These are phyloP conservation scores for Cyphellophora attinorum DNA, from an alignment of 2,329 filamentous ascomycete genomes.

Conservation along the genomic window DNA sequence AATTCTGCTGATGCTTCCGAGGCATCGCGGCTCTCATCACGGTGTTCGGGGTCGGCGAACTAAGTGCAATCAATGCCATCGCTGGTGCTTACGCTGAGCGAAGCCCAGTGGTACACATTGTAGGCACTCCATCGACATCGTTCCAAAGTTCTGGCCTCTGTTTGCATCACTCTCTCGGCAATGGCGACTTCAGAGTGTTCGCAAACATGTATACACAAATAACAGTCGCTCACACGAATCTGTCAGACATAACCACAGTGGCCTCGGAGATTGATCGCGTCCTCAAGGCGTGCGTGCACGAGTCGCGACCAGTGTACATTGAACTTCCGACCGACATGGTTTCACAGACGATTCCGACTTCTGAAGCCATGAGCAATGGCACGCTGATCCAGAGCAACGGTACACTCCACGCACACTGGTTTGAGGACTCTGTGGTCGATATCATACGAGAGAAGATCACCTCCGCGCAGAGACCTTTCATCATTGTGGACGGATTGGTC, in stretches of 20 bases:
- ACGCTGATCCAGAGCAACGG: slow-evolving; percentile 9
- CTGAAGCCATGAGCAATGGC: slow-evolving; percentile 9
- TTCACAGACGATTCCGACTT: slow-evolving; percentile 10
- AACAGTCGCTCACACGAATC: slow-evolving; percentile 39
- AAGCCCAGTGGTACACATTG: slow-evolving; percentile 51
- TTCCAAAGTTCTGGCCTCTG: slow-evolving; percentile 12
- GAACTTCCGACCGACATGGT: slow-evolving; percentile 35
- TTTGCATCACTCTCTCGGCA: slow-evolving; percentile 27
- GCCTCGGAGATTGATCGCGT: slow-evolving; percentile 43
- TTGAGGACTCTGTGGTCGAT: slow-evolving; percentile 18
- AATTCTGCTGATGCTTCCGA: neutral
- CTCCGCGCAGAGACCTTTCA: slow-evolving; percentile 36
- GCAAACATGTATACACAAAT: slow-evolving; percentile 40
- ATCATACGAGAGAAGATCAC: slow-evolving; percentile 32
- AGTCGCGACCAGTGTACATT: slow-evolving; percentile 48
- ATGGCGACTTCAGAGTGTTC: slow-evolving; percentile 45
- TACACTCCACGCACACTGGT: slow-evolving; percentile 15
- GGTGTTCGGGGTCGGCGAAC: slow-evolving; percentile 51
- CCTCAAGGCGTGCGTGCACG: slow-evolving; percentile 40
- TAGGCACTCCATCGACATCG: slow-evolving; percentile 28
- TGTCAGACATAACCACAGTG: slow-evolving; percentile 36
- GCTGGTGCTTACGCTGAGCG: slow-evolving; percentile 48
- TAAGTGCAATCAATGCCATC: slow-evolving; percentile 27
- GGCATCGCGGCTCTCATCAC: slow-evolving; percentile 34
- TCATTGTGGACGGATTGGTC: slow-evolving; percentile 45